These are phyloP conservation scores for Coemansia linderi DNA, from an alignment of 371 early-diverging fungal genomes.

Conservation along the genomic window DNA sequence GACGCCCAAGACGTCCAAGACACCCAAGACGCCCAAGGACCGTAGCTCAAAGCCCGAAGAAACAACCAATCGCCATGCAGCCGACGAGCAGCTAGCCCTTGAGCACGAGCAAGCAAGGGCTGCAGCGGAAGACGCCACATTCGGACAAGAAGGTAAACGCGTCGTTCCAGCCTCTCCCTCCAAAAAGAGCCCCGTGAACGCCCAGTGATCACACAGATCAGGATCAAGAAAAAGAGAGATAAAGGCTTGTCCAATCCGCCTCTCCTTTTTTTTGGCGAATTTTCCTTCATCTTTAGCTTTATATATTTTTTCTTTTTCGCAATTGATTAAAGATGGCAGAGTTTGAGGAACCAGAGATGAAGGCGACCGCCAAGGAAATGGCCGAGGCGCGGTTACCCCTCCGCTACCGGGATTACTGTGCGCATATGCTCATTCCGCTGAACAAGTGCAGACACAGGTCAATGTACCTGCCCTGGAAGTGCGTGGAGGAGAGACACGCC, in stretches of 20 bases:
- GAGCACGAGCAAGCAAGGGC: conserved; percentile 27
- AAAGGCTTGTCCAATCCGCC: not conserved
- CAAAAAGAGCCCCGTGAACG: conserved; percentile 12
- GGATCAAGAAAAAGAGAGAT: not conserved
- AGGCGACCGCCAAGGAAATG: conserved; percentile 85
- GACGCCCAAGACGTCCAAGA: too few species aligned
- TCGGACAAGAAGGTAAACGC: conserved; percentile 10
- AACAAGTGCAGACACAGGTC: conserved; percentile 89
- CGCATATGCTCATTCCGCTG: conserved; percentile 83
- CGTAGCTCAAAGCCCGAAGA: not conserved
- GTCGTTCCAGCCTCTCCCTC: conserved; percentile 17
- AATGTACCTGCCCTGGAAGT: conserved; percentile 90
- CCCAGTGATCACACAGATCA: conserved; percentile 9
- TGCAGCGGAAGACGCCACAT: conserved; percentile 21
- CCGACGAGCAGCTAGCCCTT: conserved; percentile 9
- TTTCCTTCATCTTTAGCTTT: not conserved
- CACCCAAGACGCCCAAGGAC: not conserved
- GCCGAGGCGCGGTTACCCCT: conserved; percentile 80
- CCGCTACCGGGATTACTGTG: conserved; percentile 91
- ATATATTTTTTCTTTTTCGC: not conserved
- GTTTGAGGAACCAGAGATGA: conserved; percentile 64
- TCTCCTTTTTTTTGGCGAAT: not conserved
- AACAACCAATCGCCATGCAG: not conserved
- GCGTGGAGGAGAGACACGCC: conserved; percentile 83
- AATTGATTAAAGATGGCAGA: conserved; percentile 26